Evolutionary conservation across 345 rosid genomes (phyloP).

Genomic region (Geranium rotundifolium): DNA sequence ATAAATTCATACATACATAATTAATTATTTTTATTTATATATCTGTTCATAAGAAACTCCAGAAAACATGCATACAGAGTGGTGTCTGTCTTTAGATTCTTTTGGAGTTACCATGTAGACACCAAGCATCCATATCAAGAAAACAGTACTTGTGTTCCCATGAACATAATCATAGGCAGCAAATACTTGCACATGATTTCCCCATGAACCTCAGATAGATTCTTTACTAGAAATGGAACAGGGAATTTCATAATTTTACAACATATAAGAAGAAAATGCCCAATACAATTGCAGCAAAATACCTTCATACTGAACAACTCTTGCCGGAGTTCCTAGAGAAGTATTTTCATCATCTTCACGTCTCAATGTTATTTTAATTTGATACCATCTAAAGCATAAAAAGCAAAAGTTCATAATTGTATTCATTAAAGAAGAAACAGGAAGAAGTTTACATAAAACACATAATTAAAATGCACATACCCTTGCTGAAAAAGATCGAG

Average conservation of each 20-base stretch:
- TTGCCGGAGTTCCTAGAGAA: slow-evolving; percentile 54
- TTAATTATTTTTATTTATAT: no score
- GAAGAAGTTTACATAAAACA: neutral
- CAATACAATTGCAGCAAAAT: slow-evolving; percentile 3
- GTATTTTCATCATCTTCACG: slow-evolving; percentile 52
- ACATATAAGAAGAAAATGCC: neutral
- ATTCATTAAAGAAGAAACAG: neutral
- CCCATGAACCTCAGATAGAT: neutral
- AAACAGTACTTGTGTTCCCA: neutral
- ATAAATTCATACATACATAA: no score
- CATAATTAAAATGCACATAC: slow-evolving; percentile 24
- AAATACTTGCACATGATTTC: neutral
- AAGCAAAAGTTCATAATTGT: neutral
- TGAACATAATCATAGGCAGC: neutral
- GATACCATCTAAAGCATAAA: slow-evolving; percentile 61
- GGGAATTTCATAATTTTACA: neutral
- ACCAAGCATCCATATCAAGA: neutral
- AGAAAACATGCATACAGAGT: no score
- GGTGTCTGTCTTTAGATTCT: neutral
- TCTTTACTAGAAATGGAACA: neutral
- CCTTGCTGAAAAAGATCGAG: slow-evolving; percentile 91
- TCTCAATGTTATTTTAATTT: slow-evolving; percentile 70
- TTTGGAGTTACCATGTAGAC: neutral
- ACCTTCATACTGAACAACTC: slow-evolving; percentile 98
- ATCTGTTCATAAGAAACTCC: no score